Base-by-base conservation (phyloP, 495 filamentous ascomycete species). In the Thermothielavioides terrestris region DNA sequence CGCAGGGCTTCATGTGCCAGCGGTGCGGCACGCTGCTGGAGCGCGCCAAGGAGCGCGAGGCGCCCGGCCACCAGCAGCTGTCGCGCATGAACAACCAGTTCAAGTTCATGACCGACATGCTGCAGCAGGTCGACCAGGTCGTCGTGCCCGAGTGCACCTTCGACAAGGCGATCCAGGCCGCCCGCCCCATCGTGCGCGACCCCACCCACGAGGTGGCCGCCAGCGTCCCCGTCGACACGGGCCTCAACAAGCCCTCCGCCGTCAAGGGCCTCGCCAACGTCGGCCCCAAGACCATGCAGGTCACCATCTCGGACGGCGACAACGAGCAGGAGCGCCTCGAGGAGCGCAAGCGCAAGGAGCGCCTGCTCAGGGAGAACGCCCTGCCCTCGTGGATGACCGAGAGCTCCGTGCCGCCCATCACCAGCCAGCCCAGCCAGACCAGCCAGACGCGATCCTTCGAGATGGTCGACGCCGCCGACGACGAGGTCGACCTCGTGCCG, bases 361-460 rank as follows among this genome's bases (percentile, higher is more conserved):
- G 79, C 41, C 64, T 91, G 51, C 83, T 85, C 39, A 75, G 79
- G 55, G 86, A 94, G 66, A 99, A 99, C 53, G 81, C 80, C 4
- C 70, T 99, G 31, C 92, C 92, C 0, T 74, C 82, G 10, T 96
- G 94, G 89, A 89, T 95, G 60, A 86, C 85, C 2, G 81, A 87
- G 39, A 89, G 83, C 38, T 95, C 91, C 2, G 86, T 99, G 35
- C 68, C 73, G 5, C 68, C 70, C 20, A 43, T 12, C 22, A 25
- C 8, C 30, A 27, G 20, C 27, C 17, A 8, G 14, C 12, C 17
- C 9, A 38, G 14, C 18, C n/a, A n/a, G n/a, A 42, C 15, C 15
- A 17, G 8, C 12, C 15, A 5, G 18, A 39, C 40, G 6, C 22
- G 17, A 7, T 47, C 46, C 0, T 51, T 55, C 38, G 47, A 46